Conservation (phyloP, 805 yeast genomes). For the Candida tammaniensis region DNA sequence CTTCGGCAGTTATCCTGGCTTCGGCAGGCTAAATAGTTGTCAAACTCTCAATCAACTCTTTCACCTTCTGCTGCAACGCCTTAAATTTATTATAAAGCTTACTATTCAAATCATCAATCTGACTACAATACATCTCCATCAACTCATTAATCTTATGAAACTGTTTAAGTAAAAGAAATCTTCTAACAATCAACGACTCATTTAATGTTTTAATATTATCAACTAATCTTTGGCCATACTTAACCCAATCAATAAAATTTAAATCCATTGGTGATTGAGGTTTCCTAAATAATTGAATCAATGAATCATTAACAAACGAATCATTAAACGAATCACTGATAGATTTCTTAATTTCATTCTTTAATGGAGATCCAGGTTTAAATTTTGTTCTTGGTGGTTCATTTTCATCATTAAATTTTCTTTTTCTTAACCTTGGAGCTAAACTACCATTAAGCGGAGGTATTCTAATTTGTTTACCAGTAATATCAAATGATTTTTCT, state of each 20-base stretch:
- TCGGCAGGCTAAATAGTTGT: too few species aligned
- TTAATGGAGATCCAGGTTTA: slow-evolving; percentile 11
- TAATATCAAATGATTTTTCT: too few species aligned
- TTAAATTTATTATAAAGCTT: slow-evolving; percentile 1
- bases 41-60: slow-evolving; percentile 3
- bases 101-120: slow-evolving; percentile 1
- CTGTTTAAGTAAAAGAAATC: slow-evolving; percentile 3
- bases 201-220: neutral
- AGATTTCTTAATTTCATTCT: slow-evolving; percentile 9
- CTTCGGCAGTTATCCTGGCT: too few species aligned
- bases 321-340: too few species aligned
- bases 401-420: too few species aligned
- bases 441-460: too few species aligned
- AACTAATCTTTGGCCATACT: slow-evolving; percentile 2
- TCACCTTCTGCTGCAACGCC: slow-evolving; percentile 1
- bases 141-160: neutral
- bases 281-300: too few species aligned
- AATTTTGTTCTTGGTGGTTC: neutral
- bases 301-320: too few species aligned
- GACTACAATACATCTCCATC: neutral
- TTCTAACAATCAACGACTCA: slow-evolving; percentile 1
- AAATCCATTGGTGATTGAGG: slow-evolving; percentile 1
- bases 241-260: slow-evolving; percentile 6
- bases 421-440: too few species aligned
- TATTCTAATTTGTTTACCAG: too few species aligned